Conservation (phyloP, 2,329 filamentous ascomycete species). For the Aspergillus unguis region DNA sequence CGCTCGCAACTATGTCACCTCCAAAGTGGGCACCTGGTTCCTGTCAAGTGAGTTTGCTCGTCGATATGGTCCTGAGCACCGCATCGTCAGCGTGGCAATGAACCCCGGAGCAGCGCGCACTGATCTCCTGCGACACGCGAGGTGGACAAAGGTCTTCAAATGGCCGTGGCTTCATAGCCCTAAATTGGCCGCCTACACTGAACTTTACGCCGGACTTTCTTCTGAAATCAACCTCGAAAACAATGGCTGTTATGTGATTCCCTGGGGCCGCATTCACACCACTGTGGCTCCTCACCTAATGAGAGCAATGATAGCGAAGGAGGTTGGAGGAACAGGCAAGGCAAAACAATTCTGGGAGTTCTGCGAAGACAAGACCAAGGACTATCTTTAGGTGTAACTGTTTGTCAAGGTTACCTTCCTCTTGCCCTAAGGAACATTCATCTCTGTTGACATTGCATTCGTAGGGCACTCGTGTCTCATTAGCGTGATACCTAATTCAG, state of each 20-base stretch:
- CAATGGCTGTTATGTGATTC: constrained; percentile 12
- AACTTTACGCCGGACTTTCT: constrained; percentile 5
- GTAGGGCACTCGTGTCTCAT: not conserved
- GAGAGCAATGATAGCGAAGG: constrained; percentile 4
- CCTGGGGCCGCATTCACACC: constrained; percentile 11
- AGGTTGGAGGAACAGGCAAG: constrained; percentile 6
- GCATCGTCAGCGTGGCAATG: constrained; percentile 31
- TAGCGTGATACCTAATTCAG: not conserved
- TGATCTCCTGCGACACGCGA: constrained; percentile 5
- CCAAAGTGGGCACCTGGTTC: constrained; percentile 33
- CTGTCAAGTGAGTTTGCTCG: constrained; percentile 29
- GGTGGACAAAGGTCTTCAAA: constrained; percentile 8
- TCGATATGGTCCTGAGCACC: constrained; percentile 25
- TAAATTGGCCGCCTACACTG: constrained; percentile 5
- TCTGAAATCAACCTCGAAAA: constrained; percentile 8
- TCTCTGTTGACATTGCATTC: not conserved
- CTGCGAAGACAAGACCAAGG: constrained; percentile 9
- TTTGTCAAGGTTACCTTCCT: not conserved
- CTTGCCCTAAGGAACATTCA: not conserved
- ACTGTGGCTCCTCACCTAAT: constrained; percentile 6
- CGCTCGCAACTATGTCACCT: constrained; percentile 33
- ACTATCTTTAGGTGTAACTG: constrained; percentile 1
- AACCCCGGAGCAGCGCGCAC: constrained; percentile 11
- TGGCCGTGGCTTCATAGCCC: constrained; percentile 7
- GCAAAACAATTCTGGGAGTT: constrained; percentile 10